These are phyloP conservation scores for Millerago galiae DNA, from an alignment of 805 yeast species.

Conservation along the genomic window DNA sequence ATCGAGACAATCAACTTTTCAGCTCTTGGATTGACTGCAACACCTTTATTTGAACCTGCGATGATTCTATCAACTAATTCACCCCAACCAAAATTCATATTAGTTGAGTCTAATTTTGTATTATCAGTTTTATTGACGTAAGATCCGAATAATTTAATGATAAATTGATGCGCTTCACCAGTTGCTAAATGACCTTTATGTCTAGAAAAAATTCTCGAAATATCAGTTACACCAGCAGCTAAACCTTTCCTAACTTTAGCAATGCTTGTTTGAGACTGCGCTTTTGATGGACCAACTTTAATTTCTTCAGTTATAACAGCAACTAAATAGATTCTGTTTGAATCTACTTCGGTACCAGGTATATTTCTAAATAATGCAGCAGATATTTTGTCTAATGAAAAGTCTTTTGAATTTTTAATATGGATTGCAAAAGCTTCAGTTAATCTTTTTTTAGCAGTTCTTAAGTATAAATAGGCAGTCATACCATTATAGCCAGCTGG, in stretches of 20 bases:
- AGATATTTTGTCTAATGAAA: conserved; percentile 59
- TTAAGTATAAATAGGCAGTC: conserved; percentile 65
- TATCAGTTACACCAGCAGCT: conserved; percentile 85
- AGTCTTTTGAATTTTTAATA: conserved; percentile 50
- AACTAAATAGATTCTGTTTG: conserved; percentile 65
- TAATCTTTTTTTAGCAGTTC: conserved; percentile 55
- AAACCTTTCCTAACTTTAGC: conserved; percentile 61
- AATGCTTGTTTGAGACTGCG: conserved; percentile 18
- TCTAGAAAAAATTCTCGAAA: conserved; percentile 67
- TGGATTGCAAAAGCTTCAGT: conserved; percentile 77
- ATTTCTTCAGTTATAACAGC: conserved; percentile 71
- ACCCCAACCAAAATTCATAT: conserved; percentile 79
- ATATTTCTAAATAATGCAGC: conserved; percentile 77
- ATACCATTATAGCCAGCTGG: conserved; percentile 67
- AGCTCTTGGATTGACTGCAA: conserved; percentile 77
- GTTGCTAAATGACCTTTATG: conserved; percentile 52
- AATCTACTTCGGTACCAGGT: conserved; percentile 58
- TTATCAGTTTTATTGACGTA: conserved; percentile 37
- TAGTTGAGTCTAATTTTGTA: conserved; percentile 30
- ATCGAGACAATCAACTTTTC: conserved; percentile 62
- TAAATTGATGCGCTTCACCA: conserved; percentile 65
- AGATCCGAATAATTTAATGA: conserved; percentile 67
- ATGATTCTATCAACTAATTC: conserved; percentile 74
- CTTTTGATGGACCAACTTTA: conserved; percentile 28
- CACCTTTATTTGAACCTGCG: conserved; percentile 65